Conservation (phyloP, 148 eudicot genomes). For the Cornus florida region DNA sequence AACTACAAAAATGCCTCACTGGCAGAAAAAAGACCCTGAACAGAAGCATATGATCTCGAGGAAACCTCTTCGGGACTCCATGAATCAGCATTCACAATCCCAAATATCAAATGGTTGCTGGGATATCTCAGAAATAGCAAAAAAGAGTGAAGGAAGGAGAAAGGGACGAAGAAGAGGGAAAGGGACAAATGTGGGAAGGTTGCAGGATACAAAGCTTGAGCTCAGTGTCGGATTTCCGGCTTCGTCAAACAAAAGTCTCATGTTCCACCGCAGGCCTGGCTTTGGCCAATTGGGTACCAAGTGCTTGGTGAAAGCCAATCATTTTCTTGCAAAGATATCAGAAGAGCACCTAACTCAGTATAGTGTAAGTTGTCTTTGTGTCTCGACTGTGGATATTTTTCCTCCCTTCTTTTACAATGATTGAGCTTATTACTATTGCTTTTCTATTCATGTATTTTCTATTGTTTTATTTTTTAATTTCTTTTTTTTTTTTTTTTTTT, state of each 20-base stretch:
- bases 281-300: conserved; percentile 62
- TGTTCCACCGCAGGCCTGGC: conserved; percentile 56
- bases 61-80: conserved; percentile 49
- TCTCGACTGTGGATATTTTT: not conserved
- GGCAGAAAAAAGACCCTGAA: conserved; percentile 51
- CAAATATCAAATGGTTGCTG: conserved; percentile 18
- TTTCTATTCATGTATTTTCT: not conserved
- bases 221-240: conserved; percentile 28
- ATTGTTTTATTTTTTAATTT: too few species aligned
- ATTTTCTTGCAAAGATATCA: conserved; percentile 58
- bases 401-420: not conserved
- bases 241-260: conserved; percentile 39
- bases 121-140: conserved; percentile 37
- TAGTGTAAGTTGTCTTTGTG: conserved; percentile 37
- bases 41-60: conserved; percentile 52
- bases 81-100: conserved; percentile 26
- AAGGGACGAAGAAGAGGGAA: conserved; percentile 53
- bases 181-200: conserved; percentile 33
- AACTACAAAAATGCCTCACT: conserved; percentile 46
- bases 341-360: conserved; percentile 57
- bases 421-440: not conserved
- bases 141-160: conserved; percentile 38
- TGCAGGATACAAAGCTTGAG: conserved; percentile 27
- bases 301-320: conserved; percentile 67
- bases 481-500: not conserved